Percentiles rank a stretch among this genome's conserved stretches.
phyloP scores from a whole-genome alignment of 768 basidiomycete genomes.

The Favolaschia claudopus region DNA sequence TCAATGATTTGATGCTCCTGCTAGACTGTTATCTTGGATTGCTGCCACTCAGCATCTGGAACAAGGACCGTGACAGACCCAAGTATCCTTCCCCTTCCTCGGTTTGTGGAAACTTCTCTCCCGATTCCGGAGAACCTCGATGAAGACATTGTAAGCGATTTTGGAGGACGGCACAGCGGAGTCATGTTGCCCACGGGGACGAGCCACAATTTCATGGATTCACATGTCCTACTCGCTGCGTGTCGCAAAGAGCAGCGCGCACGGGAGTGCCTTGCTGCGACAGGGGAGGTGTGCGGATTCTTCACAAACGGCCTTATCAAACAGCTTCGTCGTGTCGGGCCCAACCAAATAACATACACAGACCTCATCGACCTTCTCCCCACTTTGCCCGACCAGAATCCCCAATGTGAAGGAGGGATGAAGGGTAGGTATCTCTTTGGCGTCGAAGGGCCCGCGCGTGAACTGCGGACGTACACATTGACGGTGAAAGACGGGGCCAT shows the following conservation, averaged over 20 bases:
- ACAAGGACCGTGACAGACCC: background rate
- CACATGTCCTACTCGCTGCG: conserved; percentile 19
- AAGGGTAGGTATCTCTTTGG: conserved; percentile 21
- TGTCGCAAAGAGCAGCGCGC: conserved; percentile 5
- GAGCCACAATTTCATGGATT: conserved; percentile 11
- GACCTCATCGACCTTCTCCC: background rate
- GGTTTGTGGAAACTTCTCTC: conserved; percentile 7
- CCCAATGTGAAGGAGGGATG: conserved; percentile 3
- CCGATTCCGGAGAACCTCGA: conserved; percentile 18
- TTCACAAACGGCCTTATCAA: conserved; percentile 1
- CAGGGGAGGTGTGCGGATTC: background rate
- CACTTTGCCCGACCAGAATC: background rate
- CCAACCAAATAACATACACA: background rate
- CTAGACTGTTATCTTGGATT: conserved; percentile 3
- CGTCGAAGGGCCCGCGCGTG: background rate
- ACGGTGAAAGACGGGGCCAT: conserved; percentile 4
- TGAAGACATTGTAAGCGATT: background rate
- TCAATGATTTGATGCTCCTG: background rate
- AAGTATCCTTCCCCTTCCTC: background rate
- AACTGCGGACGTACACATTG: background rate
- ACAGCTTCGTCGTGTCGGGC: background rate
- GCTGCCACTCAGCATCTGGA: conserved; percentile 1
- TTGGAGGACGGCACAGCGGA: background rate
- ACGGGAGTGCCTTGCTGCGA: background rate
- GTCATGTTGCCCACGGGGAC: conserved; percentile 9